Evolutionary conservation across 2,329 filamentous ascomycete genomes (phyloP).

Genomic region (Penicillium brasilianum): DNA sequence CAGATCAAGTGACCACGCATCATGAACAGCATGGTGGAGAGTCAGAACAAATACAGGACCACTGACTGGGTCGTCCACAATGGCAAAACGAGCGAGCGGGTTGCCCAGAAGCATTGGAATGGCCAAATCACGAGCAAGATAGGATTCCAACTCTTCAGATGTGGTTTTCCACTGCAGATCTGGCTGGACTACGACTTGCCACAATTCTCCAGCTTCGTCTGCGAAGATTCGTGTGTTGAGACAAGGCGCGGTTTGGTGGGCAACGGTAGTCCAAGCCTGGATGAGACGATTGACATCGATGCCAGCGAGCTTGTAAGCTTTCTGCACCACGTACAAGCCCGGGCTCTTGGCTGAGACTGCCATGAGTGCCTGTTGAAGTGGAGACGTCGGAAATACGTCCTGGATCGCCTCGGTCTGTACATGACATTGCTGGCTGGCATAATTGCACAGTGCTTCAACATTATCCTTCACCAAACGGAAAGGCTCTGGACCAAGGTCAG

Average conservation of each 20-base stretch:
- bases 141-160: not conserved
- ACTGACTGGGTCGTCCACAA: not conserved
- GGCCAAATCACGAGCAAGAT: not conserved
- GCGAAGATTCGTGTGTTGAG: not conserved
- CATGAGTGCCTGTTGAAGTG: not conserved
- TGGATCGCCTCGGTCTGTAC: not conserved
- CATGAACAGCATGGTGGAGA: slow-evolving; percentile 1
- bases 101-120: not conserved
- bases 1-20: not conserved
- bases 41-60: not conserved
- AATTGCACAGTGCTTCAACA: not conserved
- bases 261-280: not conserved
- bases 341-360: not conserved
- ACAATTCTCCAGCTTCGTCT: not conserved
- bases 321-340: not conserved
- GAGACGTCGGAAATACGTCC: not conserved
- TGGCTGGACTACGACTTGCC: not conserved
- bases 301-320: not conserved
- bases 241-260: not conserved
- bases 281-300: not conserved
- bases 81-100: not conserved
- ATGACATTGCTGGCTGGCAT: not conserved
- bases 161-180: not conserved
- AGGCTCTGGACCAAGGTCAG: not conserved
- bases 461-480: not conserved